Conservation (phyloP, 176 grass and related monocot species). For the Chrysopogon serrulatus region DNA sequence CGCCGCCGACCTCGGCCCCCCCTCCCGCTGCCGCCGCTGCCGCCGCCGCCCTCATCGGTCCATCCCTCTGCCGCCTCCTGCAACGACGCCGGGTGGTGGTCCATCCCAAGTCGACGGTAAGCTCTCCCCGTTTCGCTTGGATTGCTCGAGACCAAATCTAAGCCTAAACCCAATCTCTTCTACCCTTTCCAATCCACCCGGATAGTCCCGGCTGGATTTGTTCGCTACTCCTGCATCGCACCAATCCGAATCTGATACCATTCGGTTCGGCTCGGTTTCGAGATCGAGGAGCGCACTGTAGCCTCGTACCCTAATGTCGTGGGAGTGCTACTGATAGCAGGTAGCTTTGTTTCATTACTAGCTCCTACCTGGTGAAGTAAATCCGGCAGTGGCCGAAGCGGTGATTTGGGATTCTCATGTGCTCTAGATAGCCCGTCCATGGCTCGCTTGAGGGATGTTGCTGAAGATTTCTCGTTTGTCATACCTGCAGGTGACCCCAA, state of each 20-base stretch:
- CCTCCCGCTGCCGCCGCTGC: background rate
- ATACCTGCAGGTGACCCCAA: slow-evolving; percentile 17
- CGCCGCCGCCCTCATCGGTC: background rate
- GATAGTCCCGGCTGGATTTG: background rate
- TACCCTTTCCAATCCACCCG: background rate
- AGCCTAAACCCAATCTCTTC: background rate
- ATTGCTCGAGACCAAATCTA: background rate
- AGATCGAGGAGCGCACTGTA: background rate
- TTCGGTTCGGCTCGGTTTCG: background rate
- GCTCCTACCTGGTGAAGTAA: background rate
- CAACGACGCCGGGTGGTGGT: background rate
- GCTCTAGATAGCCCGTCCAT: background rate
- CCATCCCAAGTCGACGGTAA: background rate
- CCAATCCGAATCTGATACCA: background rate
- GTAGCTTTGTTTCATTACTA: background rate
- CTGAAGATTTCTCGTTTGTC: slow-evolving; percentile 1
- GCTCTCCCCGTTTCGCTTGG: background rate
- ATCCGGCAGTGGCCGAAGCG: background rate
- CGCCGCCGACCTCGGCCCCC: background rate
- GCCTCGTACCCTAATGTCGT: background rate
- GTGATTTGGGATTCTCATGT: background rate
- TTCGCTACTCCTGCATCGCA: background rate
- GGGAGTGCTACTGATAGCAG: background rate
- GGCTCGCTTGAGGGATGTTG: background rate
- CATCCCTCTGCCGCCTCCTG: background rate